Evolutionary conservation across 1,139 yeast genomes (phyloP).

Genomic region (Sugiyamaella sp.): DNA sequence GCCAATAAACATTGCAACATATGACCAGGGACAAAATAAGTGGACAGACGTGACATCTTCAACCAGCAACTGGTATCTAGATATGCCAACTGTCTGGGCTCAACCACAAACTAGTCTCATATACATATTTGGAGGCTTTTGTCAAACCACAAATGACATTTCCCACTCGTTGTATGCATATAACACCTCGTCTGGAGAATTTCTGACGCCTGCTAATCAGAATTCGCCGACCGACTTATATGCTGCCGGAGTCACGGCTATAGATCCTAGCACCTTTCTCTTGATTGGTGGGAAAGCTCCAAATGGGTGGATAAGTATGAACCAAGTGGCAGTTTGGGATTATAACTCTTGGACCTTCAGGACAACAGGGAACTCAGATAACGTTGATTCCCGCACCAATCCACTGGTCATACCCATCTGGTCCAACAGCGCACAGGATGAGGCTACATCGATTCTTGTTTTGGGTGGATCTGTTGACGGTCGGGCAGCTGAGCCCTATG

Average conservation of each 20-base stretch:
- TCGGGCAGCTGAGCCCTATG: conserved; percentile 47
- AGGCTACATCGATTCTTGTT: conserved; percentile 35
- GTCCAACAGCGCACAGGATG: conserved; percentile 14
- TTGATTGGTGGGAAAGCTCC: conserved; percentile 59
- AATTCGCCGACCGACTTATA: conserved; percentile 54
- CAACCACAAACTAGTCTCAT: conserved; percentile 45
- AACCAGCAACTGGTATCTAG: conserved; percentile 25
- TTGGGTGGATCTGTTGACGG: conserved; percentile 49
- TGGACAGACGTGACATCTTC: conserved; percentile 30
- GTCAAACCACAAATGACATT: conserved; percentile 33
- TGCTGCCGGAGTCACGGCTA: conserved; percentile 44
- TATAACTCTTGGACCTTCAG: conserved; percentile 61
- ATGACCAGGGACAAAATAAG: conserved; percentile 20
- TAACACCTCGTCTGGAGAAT: conserved; percentile 39
- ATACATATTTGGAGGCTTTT: conserved; percentile 56
- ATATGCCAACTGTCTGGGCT: conserved; percentile 41
- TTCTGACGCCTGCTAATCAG: conserved; percentile 40
- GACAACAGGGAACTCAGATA: conserved; percentile 37
- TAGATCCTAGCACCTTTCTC: conserved; percentile 31
- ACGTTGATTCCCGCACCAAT: conserved; percentile 52
- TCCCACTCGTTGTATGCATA: conserved; percentile 47
- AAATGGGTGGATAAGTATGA: conserved; percentile 62
- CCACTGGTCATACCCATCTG: conserved; percentile 52
- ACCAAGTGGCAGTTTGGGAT: conserved; percentile 64
- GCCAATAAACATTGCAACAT: conserved; percentile 28